phyloP scores from a whole-genome alignment of 257 asterid genomes.

The Solanum lycopersicoides region DNA sequence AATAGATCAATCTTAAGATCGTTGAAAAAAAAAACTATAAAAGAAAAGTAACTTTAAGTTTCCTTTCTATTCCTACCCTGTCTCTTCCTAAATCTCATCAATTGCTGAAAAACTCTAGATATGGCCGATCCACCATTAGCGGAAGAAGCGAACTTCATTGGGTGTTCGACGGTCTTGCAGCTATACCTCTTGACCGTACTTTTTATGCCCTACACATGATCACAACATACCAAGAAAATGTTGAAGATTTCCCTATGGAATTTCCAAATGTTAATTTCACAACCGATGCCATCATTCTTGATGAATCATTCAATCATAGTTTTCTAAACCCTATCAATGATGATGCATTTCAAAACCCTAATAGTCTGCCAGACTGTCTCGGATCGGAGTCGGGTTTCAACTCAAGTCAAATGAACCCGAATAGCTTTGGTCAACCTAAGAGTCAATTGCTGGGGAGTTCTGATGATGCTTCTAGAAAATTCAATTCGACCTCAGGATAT shows the following conservation, averaged over 20 bases:
- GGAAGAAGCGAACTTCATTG: neutral
- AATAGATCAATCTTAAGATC: too few species aligned
- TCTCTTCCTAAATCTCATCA: neutral
- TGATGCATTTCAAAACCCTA: neutral
- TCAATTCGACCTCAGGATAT: too few species aligned
- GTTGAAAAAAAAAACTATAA: too few species aligned
- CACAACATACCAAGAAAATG: neutral
- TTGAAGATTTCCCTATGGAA: neutral
- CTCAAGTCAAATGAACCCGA: too few species aligned
- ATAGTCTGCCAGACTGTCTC: too few species aligned
- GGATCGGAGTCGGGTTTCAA: too few species aligned
- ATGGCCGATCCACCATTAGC: slow-evolving; percentile 28
- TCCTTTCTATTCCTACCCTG: neutral
- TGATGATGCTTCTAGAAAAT: too few species aligned
- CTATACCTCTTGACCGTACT: slow-evolving; percentile 28
- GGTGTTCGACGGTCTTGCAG: slow-evolving; percentile 24
- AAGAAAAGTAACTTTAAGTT: too few species aligned
- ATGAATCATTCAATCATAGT: slow-evolving; percentile 54
- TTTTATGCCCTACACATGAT: slow-evolving; percentile 24
- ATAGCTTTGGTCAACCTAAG: too few species aligned
- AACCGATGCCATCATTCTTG: slow-evolving; percentile 45
- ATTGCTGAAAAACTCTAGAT: neutral
- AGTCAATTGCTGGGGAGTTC: too few species aligned
- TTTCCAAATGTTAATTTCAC: slow-evolving; percentile 10
- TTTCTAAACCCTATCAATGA: slow-evolving; percentile 2